These are phyloP conservation scores for Anisogramma anomala DNA, from an alignment of 2,329 filamentous ascomycete species.

Conservation along the genomic window DNA sequence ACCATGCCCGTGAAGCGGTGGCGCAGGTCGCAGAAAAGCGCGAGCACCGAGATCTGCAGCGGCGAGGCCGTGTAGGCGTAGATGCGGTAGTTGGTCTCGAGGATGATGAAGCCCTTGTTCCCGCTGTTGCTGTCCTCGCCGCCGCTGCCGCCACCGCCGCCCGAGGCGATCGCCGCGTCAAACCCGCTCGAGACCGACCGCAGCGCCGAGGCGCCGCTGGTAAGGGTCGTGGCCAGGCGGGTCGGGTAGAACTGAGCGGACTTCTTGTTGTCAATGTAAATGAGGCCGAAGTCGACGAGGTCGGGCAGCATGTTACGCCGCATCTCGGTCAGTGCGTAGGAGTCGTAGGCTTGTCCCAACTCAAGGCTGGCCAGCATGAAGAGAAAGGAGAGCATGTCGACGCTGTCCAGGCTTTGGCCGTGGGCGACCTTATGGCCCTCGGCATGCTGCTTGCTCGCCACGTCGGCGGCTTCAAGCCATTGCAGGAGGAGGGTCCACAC, in stretches of 20 bases:
- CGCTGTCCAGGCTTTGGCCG: conserved; percentile 63
- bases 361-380: conserved; percentile 92
- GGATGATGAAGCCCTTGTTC: conserved; percentile 70
- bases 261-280: conserved; percentile 56
- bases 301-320: conserved; percentile 84
- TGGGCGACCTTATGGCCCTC: conserved; percentile 24
- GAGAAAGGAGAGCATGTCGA: conserved; percentile 90
- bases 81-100: conserved; percentile 95
- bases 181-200: conserved; percentile 59
- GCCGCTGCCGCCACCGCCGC: conserved; percentile 27
- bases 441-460: conserved; percentile 26
- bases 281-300: conserved; percentile 82
- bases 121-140: conserved; percentile 25
- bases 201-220: conserved; percentile 58
- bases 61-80: conserved; percentile 95
- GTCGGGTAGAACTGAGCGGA: conserved; percentile 72
- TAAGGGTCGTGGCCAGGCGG: conserved; percentile 84
- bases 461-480: conserved; percentile 75
- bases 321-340: conserved; percentile 65
- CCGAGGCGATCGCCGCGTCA: conserved; percentile 48
- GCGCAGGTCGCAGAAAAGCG: conserved; percentile 76
- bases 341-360: conserved; percentile 83
- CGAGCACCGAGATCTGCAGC: conserved; percentile 86
- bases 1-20: conserved; percentile 93
- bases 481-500: conserved; percentile 92